These are phyloP conservation scores for Cytospora piceae DNA, from an alignment of 2,329 filamentous ascomycete genomes.

Conservation along the genomic window DNA sequence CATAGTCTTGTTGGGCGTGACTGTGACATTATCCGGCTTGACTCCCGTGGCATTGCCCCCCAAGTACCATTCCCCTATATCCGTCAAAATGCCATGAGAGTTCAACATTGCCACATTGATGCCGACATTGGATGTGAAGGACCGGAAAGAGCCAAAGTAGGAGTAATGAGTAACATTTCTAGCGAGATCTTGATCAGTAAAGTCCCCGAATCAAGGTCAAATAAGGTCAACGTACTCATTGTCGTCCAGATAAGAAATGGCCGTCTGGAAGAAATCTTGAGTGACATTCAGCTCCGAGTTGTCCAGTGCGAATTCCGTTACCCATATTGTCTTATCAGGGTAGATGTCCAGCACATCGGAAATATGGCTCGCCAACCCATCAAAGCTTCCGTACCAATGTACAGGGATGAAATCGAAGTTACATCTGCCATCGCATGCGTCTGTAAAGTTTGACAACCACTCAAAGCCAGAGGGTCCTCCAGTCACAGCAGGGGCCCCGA, in stretches of 20 bases:
- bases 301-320: slow-evolving; percentile 17
- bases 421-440: slow-evolving; percentile 13
- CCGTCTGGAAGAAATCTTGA: slow-evolving; percentile 14
- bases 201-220: neutral
- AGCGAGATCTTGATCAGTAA: neutral
- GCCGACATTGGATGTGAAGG: slow-evolving; percentile 20
- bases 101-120: slow-evolving; percentile 24
- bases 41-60: slow-evolving; percentile 20
- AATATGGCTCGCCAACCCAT: slow-evolving; percentile 15
- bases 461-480: slow-evolving; percentile 7
- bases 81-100: slow-evolving; percentile 9
- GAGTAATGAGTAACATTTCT: slow-evolving; percentile 19
- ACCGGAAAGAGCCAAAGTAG: slow-evolving; percentile 21
- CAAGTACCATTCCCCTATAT: slow-evolving; percentile 18
- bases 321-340: slow-evolving; percentile 17
- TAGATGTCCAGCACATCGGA: slow-evolving; percentile 11
- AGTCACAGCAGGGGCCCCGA: slow-evolving; percentile 16
- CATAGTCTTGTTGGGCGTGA: slow-evolving; percentile 2
- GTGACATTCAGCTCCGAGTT: slow-evolving; percentile 13
- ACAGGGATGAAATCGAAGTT: slow-evolving; percentile 22
- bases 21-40: slow-evolving; percentile 19
- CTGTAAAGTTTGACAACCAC: slow-evolving; percentile 11
- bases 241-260: neutral
- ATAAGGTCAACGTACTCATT: neutral
- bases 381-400: slow-evolving; percentile 20